Base-by-base conservation (phyloP, 306 rosid species). In the Purshia tridentata region DNA sequence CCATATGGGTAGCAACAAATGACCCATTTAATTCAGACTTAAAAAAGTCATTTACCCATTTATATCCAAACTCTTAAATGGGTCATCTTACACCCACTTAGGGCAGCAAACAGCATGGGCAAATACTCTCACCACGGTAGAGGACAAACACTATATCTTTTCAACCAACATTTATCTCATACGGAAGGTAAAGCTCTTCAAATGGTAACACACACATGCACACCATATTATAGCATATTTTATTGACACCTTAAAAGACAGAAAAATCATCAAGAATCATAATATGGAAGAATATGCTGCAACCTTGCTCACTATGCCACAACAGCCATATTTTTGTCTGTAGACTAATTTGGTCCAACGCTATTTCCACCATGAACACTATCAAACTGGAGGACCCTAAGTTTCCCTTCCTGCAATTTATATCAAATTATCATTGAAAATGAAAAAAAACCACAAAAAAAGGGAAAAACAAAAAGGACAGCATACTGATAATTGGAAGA, bases 381-480 rank as follows among this genome's bases (percentile, higher is more conserved):
- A 65, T 83, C 84, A 49, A 73, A 76, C 51, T 78, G 83, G 57
- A 86, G 84, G 74, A 86, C 69, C 82, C 99, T 89, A 53, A 94
- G 96, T 85, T 91, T 94, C 80, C 99, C 99, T 91, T 94, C 99
- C 99, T 94, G 73, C 72, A 83, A 73, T 69, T 67, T 76, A 69
- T 70, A 66, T 56, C 29, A 73, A 69, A 65, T 68, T 42, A 51
- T 71, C 61, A 68, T 64, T 63, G 45, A 19, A 69, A 53, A 76
- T 42, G 19, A 45, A 23, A 29, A 44, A 44, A 44, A 35, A 58
- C 35, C 10, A 37, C 19, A 3, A 69, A 16, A 69, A n/a, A 40
- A 23, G 73, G 35, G 35, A 29, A 29, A 29, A 51, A 9, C 35
- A 42, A 18, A 57, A 22, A 10, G 22, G 44, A 16, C 14, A 22